Percentiles rank a stretch among this genome's conserved stretches.
Conservation (phyloP, 352 stramenopile species). For the Phytophthora kernoviae region DNA sequence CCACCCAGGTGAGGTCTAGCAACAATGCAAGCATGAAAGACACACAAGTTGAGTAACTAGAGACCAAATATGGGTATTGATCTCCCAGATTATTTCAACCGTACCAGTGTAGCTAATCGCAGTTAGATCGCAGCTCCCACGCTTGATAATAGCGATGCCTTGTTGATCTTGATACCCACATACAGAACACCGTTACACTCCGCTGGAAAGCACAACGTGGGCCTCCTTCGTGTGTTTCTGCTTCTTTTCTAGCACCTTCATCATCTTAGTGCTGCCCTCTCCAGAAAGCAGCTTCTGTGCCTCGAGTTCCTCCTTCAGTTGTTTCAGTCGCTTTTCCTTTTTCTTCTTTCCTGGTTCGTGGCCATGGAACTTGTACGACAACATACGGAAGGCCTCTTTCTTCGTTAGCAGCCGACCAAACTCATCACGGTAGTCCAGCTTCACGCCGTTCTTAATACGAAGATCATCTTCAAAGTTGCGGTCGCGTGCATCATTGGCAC, state of each 20-base stretch:
- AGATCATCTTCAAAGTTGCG: slow-evolving; percentile 91
- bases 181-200: slow-evolving; percentile 34
- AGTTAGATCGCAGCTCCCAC: neutral
- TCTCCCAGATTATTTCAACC: neutral
- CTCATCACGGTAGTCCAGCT: slow-evolving; percentile 97
- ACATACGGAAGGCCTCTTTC: slow-evolving; percentile 97
- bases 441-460: slow-evolving; percentile 82
- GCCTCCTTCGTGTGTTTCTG: slow-evolving; percentile 83
- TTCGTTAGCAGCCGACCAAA: slow-evolving; percentile 96
- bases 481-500: slow-evolving; percentile 95
- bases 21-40: neutral
- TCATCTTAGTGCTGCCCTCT: slow-evolving; percentile 84
- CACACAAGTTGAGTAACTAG: neutral
- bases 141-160: too few relatives aligned
- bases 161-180: neutral
- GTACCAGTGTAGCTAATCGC: slow-evolving; percentile 11
- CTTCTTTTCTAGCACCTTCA: slow-evolving; percentile 87
- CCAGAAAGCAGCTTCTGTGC: slow-evolving; percentile 76
- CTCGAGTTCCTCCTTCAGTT: slow-evolving; percentile 84
- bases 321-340: slow-evolving; percentile 93
- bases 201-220: slow-evolving; percentile 82
- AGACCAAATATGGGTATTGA: neutral
- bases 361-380: slow-evolving; percentile 99
- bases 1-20: neutral
- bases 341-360: slow-evolving; percentile 98